Evolutionary conservation across 768 basidiomycete genomes (phyloP), one percentile per base, ranked within the genome.

Genomic region (Trametes punicea): DNA sequence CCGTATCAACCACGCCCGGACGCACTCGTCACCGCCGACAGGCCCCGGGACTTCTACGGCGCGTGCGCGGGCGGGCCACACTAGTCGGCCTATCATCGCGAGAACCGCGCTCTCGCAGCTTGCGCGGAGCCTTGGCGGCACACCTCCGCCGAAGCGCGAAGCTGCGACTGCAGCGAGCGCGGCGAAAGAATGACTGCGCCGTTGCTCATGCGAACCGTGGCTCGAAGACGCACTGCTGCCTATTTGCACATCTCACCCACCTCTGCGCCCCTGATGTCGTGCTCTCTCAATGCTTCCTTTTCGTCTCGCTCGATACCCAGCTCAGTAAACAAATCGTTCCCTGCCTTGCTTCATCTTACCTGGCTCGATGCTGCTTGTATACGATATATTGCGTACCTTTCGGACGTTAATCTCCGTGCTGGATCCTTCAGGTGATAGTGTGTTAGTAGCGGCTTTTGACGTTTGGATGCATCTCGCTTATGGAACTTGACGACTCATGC

Each of bases 51-150:
- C 58, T 27, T 51, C 56, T 2, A 64, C 63, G 36, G 69, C 66
- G 34, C 71, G 78, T 46, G 50, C 66, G 21, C 79, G 82, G 21
- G 49, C 68, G 18, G 68, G 72, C 16, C 80, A 82, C 59, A 58
- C 73, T 30, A 75, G 61, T 11, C 79, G 89, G 9, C 89, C 89
- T n/a, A 77, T 90, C 40, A 79, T 91, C 62, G 86, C 85, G 5
- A 83, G 77, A 11, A 87, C 85, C 46, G 89, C 87, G 2, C 78
- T 89, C 47, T 83, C 87, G 11, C 75, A 76, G 55, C 68, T 91
- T 29, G 83, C 82, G 25, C 77, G 80, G 61, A 82, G 84, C 9
- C 82, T 90, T 36, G 85, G 81, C 21, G 65, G 69, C 11, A 42
- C 55, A 1, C 48, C 60, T 16, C 44, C 60, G 5, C 48, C 57